Evolutionary conservation across 352 stramenopile genomes (phyloP).

Genomic region (Aphanomyces cochlioides): DNA sequence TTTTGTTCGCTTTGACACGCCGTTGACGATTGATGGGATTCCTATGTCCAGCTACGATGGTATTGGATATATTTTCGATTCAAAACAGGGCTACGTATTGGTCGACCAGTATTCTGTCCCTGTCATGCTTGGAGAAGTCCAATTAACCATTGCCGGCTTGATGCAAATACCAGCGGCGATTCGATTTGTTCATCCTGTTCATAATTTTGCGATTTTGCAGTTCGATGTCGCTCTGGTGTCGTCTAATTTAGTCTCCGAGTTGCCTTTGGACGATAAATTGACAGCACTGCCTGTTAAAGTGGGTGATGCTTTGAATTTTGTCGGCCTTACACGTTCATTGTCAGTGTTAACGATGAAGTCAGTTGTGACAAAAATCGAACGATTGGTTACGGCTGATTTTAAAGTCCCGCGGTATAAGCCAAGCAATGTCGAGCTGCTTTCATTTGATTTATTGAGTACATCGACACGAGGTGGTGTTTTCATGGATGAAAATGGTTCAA

Average conservation of each 20-base stretch:
- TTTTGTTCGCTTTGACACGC: constrained; percentile 89
- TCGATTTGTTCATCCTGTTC: constrained; percentile 87
- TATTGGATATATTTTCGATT: constrained; percentile 83
- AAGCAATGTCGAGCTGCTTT: constrained; percentile 74
- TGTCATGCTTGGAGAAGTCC: constrained; percentile 77
- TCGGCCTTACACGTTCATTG: constrained; percentile 80
- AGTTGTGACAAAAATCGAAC: constrained; percentile 78
- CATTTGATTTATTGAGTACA: constrained; percentile 86
- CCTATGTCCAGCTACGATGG: constrained; percentile 84
- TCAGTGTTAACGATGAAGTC: constrained; percentile 83
- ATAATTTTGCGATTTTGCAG: constrained; percentile 88
- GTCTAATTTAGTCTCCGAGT: not conserved
- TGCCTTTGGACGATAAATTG: constrained; percentile 54
- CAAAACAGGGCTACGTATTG: constrained; percentile 74
- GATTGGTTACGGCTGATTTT: constrained; percentile 74
- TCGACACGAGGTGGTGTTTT: constrained; percentile 81
- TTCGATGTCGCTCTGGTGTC: constrained; percentile 64
- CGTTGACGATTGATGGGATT: constrained; percentile 90
- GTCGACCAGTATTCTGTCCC: constrained; percentile 91
- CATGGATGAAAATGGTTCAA: constrained; percentile 59
- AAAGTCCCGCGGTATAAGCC: constrained; percentile 78
- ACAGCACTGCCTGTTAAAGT: constrained; percentile 61
- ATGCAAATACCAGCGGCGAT: constrained; percentile 84
- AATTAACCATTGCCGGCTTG: constrained; percentile 83
- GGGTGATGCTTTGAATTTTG: constrained; percentile 71